Conservation (phyloP, 176 grass and related monocot species). For the Coix lacrymajobi region DNA sequence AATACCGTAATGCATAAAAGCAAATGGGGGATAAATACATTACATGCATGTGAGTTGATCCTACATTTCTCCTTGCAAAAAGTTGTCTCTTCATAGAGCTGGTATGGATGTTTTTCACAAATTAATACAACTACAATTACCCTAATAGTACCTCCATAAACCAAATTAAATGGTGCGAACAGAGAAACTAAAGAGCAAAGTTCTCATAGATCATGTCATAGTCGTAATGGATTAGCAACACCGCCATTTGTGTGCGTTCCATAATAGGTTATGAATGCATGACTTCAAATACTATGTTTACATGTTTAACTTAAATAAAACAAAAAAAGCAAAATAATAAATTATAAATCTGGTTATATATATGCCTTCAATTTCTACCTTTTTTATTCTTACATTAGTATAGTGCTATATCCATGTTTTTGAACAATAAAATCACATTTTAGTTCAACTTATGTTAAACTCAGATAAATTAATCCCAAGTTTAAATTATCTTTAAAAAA, state of each 20-base stretch:
- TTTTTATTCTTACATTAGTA: background rate
- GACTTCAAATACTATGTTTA: background rate
- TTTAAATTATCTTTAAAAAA: background rate
- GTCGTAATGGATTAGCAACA: background rate
- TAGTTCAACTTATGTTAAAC: background rate
- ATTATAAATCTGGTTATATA: background rate
- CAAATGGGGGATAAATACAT: too few species aligned
- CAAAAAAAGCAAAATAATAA: background rate
- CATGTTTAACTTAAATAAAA: background rate
- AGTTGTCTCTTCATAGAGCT: too few species aligned
- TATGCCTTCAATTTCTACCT: background rate
- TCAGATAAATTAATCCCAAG: background rate
- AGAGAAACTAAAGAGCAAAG: too few species aligned
- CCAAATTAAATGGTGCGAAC: background rate
- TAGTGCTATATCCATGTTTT: background rate
- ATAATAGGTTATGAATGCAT: too few species aligned
- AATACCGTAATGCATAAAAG: too few species aligned
- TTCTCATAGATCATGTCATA: too few species aligned
- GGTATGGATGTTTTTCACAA: background rate
- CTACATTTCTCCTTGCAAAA: background rate
- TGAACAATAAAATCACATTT: background rate
- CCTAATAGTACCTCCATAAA: background rate
- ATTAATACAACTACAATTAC: background rate
- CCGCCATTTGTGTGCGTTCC: background rate
- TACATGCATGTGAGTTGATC: background rate